Evolutionary conservation across 2,329 filamentous ascomycete genomes (phyloP).

Genomic region (Botrytis fragariae): DNA sequence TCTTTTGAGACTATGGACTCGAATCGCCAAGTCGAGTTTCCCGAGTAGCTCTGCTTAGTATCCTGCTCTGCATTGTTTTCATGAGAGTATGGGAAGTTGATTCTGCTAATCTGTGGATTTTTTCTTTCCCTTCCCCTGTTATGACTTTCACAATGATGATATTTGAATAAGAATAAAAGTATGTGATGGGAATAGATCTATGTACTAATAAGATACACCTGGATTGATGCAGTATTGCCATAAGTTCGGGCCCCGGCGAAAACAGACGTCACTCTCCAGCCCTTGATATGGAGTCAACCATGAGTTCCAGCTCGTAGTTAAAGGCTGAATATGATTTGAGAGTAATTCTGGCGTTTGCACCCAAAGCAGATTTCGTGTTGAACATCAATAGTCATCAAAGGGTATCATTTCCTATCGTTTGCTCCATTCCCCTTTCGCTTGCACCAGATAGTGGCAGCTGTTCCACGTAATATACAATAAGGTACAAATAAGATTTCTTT

Average conservation of each 20-base stretch:
- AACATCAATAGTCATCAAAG: background rate
- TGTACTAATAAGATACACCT: background rate
- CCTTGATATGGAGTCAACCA: background rate
- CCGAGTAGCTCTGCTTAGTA: background rate
- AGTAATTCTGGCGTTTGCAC: background rate
- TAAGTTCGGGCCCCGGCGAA: background rate
- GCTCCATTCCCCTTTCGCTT: background rate
- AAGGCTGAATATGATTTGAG: background rate
- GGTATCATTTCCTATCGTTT: conserved; percentile 9
- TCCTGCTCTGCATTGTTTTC: background rate
- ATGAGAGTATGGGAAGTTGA: rapidly evolving
- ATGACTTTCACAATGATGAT: background rate
- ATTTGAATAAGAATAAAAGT: rapidly evolving
- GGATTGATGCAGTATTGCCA: rapidly evolving
- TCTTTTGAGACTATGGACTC: background rate
- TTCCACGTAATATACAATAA: background rate
- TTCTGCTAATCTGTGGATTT: background rate
- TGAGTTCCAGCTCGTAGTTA: rapidly evolving
- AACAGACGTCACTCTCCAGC: background rate
- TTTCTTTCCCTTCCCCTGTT: rapidly evolving
- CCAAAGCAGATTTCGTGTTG: background rate
- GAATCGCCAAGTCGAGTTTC: background rate
- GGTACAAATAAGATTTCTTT: background rate
- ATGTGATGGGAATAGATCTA: background rate
- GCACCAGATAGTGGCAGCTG: too few relatives aligned